Evolutionary conservation across 768 basidiomycete species (phyloP).

Genomic region (Omphalotus guepiniiformis): DNA sequence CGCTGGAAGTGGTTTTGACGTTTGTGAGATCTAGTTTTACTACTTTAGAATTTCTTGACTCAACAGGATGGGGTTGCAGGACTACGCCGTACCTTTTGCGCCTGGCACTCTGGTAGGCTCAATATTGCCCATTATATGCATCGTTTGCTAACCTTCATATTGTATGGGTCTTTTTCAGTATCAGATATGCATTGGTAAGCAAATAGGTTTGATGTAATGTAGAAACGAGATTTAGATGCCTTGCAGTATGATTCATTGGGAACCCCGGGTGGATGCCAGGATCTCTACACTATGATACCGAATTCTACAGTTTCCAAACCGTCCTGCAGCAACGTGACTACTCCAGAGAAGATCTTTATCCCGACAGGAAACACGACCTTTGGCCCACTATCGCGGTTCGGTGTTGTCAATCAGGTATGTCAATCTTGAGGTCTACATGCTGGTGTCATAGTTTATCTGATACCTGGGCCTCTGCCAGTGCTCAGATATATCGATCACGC

Average conservation of each 20-base stretch:
- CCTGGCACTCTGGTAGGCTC: conserved; percentile 37
- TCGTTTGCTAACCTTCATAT: background rate
- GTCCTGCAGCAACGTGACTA: conserved; percentile 39
- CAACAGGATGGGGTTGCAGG: conserved; percentile 22
- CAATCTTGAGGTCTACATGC: background rate
- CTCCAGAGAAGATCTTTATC: conserved; percentile 23
- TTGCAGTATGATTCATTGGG: conserved; percentile 42
- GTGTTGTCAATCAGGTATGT: conserved; percentile 41
- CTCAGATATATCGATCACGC: conserved; percentile 39
- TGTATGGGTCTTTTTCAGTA: conserved; percentile 26
- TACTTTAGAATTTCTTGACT: background rate
- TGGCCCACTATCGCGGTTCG: conserved; percentile 40
- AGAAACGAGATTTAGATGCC: background rate
- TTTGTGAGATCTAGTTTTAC: conserved; percentile 20
- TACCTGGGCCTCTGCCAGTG: conserved; percentile 30
- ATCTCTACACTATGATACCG: conserved; percentile 43
- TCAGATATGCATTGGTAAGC: conserved; percentile 56
- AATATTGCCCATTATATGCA: background rate
- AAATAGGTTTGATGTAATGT: background rate
- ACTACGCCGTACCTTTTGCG: conserved; percentile 46
- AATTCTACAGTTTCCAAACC: conserved; percentile 30
- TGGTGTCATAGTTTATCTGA: background rate
- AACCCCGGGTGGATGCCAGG: conserved; percentile 49
- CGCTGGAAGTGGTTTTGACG: conserved; percentile 29
- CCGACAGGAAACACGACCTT: conserved; percentile 30